These are phyloP conservation scores for Parastagonospora avenae DNA, from an alignment of 2,329 filamentous ascomycete genomes.

Conservation along the genomic window DNA sequence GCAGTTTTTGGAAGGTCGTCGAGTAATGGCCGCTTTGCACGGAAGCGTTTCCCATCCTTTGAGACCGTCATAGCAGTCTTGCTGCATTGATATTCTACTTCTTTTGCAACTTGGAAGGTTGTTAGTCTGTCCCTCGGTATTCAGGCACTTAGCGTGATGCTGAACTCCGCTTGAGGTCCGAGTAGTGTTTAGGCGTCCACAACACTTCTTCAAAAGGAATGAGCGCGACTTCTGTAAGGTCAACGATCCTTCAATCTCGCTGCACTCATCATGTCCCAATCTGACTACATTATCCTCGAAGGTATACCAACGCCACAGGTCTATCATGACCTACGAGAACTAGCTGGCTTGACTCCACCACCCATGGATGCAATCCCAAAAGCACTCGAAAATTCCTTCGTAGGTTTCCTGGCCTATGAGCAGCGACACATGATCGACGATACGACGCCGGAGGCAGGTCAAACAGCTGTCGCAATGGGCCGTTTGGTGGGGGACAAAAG, in stretches of 20 bases:
- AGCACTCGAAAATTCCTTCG: conserved; percentile 33
- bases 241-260: neutral
- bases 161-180: too few relatives aligned
- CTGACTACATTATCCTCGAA: conserved; percentile 32
- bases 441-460: conserved; percentile 19
- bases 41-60: too few relatives aligned
- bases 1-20: too few relatives aligned
- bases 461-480: conserved; percentile 55
- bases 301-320: conserved; percentile 33
- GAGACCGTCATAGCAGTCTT: too few relatives aligned
- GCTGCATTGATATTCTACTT: too few relatives aligned
- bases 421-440: conserved; percentile 27
- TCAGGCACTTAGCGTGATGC: too few relatives aligned
- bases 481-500: conserved; percentile 58
- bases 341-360: conserved; percentile 37
- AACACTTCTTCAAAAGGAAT: too few relatives aligned
- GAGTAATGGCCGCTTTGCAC: too few relatives aligned
- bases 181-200: too few relatives aligned
- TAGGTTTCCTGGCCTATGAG: conserved; percentile 32
- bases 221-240: too few relatives aligned
- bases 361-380: conserved; percentile 32
- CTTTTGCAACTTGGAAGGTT: too few relatives aligned
- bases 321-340: conserved; percentile 38
- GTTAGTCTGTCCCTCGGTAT: too few relatives aligned
- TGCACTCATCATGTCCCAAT: conserved; percentile 11